phyloP scores from a whole-genome alignment of 164 flowering plant genomes.

The Chimonanthus praecox region DNA sequence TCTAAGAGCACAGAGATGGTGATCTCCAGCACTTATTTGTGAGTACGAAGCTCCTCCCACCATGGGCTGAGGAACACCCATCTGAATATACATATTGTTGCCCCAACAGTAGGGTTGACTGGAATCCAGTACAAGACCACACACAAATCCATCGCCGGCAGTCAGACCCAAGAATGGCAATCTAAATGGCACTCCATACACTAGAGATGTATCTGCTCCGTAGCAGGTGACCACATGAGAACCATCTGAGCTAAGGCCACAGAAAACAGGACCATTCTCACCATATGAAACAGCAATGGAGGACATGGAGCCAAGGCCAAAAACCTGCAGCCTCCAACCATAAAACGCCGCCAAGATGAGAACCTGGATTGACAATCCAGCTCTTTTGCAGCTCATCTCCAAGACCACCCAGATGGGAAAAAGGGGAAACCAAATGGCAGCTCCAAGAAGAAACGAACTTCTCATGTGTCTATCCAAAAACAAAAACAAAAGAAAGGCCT shows the following conservation, averaged over 20 bases:
- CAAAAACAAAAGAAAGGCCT: background rate
- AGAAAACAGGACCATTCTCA: conserved; percentile 82
- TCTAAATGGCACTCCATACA: conserved; percentile 61
- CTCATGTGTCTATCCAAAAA: background rate
- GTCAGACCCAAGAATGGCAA: conserved; percentile 63
- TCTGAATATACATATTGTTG: conserved; percentile 55
- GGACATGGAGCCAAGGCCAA: conserved; percentile 87
- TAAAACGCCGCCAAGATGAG: conserved; percentile 28
- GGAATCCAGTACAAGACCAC: conserved; percentile 70
- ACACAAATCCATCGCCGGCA: conserved; percentile 88
- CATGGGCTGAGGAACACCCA: conserved; percentile 87
- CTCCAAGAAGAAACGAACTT: background rate
- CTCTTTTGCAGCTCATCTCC: conserved; percentile 25
- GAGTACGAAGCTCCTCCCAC: conserved; percentile 42
- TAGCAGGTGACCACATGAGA: conserved; percentile 73
- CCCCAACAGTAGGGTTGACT: conserved; percentile 96
- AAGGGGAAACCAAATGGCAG: background rate
- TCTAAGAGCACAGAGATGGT: conserved; percentile 83
- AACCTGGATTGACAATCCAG: conserved; percentile 22
- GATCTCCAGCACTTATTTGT: conserved; percentile 91
- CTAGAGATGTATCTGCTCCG: conserved; percentile 77
- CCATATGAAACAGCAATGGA: conserved; percentile 90
- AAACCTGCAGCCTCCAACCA: conserved; percentile 32
- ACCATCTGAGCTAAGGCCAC: conserved; percentile 78
- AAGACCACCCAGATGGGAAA: conserved; percentile 23